Base-by-base conservation (phyloP, 169 alveolate genomes). In the Plasmodium malariae region DNA sequence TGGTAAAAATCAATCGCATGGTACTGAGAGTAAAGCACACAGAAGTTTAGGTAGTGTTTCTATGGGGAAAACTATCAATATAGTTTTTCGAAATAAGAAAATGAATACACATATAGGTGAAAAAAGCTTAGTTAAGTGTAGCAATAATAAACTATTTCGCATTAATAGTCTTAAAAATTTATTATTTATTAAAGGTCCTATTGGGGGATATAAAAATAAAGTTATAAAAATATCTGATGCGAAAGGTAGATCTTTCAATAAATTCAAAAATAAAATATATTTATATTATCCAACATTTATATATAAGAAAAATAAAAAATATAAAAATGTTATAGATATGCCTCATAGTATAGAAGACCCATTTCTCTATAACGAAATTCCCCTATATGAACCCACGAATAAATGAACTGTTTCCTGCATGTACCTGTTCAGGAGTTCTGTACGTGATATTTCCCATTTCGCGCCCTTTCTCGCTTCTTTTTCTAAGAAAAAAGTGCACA, bases 31-130 rank as follows among this genome's bases (percentile, higher is more conserved):
- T 65, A 94, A 96, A 85, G 98, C 97, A 26, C 97, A 95, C 51
- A 87, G 97, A 54, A 92, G 96, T 17, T 95, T 96, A 32, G 98
- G 97, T 37, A 94, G 97, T 34, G 95, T 95, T 24, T 90, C 96
- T 2, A 96, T 94, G 88, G 96, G 98, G 3, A 93, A 93, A 63
- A 92, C 97, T 0, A 94, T 92, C 1, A 95, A 95, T 69, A 93
- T 95, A 6, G 98, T 95, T 19, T 96, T 96, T 94, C 60, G 95
- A 45, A 92, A 94, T 76, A 96, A 96, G 36, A 96, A 96, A 89
- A 95, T 95, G 97, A 96, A 96, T 36, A 97, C 97, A 1, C 98
- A 96, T 69, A 93, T 88, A 54, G 97, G 98, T 1, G 97, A 96
- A 17, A 97, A 96, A 43, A 97, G 95, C 14, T 83, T 96, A 28